Evolutionary conservation across 768 basidiomycete genomes (phyloP).

Genomic region (Boletus coccyginus): DNA sequence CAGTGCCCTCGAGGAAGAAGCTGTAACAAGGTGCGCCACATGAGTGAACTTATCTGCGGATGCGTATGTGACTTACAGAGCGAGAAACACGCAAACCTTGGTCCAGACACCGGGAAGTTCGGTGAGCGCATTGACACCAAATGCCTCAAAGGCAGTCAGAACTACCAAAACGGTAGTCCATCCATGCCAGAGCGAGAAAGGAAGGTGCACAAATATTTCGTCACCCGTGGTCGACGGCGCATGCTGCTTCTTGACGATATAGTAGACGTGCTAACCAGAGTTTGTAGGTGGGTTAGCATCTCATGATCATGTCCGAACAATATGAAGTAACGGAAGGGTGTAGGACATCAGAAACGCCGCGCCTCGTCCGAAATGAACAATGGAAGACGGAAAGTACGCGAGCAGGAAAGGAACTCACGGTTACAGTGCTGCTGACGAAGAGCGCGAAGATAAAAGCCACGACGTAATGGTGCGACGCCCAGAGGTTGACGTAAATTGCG

Average conservation of each 20-base stretch:
- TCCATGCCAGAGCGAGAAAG: slow-evolving; percentile 95
- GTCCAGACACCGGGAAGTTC: slow-evolving; percentile 82
- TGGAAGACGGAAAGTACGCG: slow-evolving; percentile 3
- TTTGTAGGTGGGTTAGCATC: slow-evolving; percentile 12
- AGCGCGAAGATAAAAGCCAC: slow-evolving; percentile 85
- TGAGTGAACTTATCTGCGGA: slow-evolving; percentile 3
- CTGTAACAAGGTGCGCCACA: slow-evolving; percentile 33
- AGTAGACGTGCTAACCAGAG: slow-evolving; percentile 76
- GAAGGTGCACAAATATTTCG: slow-evolving; percentile 90
- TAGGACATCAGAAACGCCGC: slow-evolving; percentile 1
- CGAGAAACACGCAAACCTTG: slow-evolving; percentile 94
- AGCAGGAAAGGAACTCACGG: slow-evolving; percentile 29
- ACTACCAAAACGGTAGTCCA: slow-evolving; percentile 86
- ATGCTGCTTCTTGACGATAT: slow-evolving; percentile 87
- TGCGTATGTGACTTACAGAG: slow-evolving; percentile 49
- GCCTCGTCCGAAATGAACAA: slow-evolving; percentile 13
- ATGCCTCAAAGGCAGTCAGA: slow-evolving; percentile 83
- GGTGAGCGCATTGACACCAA: slow-evolving; percentile 70
- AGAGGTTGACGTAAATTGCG: slow-evolving; percentile 84
- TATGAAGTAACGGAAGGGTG: slow-evolving; percentile 1
- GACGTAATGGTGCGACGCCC: slow-evolving; percentile 75
- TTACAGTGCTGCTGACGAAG: slow-evolving; percentile 75
- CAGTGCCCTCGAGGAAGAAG: slow-evolving; percentile 90
- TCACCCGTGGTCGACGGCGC: slow-evolving; percentile 60
- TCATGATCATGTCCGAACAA: slow-evolving; percentile 5